phyloP scores from a whole-genome alignment of 805 yeast species.

The Candida ascalaphidarum region DNA sequence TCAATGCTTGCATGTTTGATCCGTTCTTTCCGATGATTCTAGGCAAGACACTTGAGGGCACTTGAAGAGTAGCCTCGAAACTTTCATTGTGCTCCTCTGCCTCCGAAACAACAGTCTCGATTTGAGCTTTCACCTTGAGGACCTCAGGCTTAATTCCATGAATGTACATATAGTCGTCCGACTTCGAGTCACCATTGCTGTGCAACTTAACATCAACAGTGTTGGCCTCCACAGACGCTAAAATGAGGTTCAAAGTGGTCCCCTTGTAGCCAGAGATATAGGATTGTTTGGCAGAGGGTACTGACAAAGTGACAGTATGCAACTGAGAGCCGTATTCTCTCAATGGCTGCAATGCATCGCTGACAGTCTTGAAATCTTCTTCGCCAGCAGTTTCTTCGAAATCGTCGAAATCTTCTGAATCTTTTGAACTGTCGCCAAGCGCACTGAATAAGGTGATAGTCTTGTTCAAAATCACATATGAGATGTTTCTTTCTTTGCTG shows the following conservation, averaged over 20 bases:
- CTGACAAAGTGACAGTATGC: constrained; percentile 39
- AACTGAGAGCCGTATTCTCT: constrained; percentile 52
- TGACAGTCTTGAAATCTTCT: constrained; percentile 46
- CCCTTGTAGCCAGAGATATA: constrained; percentile 53
- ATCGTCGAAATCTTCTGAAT: constrained; percentile 51
- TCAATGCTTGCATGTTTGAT: constrained; percentile 53
- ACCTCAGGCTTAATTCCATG: constrained; percentile 69
- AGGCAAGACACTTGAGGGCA: constrained; percentile 62
- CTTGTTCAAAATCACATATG: constrained; percentile 51
- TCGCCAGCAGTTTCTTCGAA: constrained; percentile 57
- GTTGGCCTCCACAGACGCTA: constrained; percentile 25
- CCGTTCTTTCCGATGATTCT: constrained; percentile 91
- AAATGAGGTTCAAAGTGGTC: constrained; percentile 44
- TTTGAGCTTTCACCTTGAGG: constrained; percentile 39
- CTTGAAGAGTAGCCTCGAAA: constrained; percentile 39
- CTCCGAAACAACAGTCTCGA: constrained; percentile 48
- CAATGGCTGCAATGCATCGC: constrained; percentile 45
- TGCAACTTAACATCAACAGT: constrained; percentile 42
- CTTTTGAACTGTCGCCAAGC: constrained; percentile 33
- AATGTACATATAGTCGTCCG: constrained; percentile 48
- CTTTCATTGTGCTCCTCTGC: constrained; percentile 42
- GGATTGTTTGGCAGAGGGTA: constrained; percentile 50
- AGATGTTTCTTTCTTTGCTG: constrained; percentile 39
- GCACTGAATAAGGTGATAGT: constrained; percentile 49
- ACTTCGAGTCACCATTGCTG: constrained; percentile 21